Percentiles rank a stretch among this genome's conserved stretches.
phyloP scores from a whole-genome alignment of 1,139 yeast genomes.

The Protomyces lactucae-debilis region DNA sequence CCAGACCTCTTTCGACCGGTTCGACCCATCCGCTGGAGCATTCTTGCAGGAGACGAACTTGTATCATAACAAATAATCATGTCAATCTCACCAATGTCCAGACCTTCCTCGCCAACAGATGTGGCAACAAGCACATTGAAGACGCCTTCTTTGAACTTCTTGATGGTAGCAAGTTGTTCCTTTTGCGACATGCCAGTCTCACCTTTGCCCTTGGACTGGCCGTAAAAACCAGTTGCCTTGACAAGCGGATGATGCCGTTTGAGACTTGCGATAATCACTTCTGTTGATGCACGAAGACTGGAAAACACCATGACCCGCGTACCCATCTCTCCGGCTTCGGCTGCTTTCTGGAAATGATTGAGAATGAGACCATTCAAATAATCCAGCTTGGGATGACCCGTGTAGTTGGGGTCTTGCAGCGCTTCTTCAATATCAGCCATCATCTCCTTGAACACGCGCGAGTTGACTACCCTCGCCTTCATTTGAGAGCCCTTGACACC shows the following conservation, averaged over 20 bases:
- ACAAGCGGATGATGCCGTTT: constrained; percentile 47
- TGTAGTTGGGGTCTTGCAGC: constrained; percentile 43
- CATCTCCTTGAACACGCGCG: constrained; percentile 48
- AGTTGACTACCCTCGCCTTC: constrained; percentile 56
- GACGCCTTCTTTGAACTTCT: constrained; percentile 63
- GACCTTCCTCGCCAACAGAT: constrained; percentile 96
- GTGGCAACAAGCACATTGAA: constrained; percentile 87
- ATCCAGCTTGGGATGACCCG: constrained; percentile 71
- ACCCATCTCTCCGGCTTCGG: constrained; percentile 36
- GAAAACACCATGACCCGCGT: constrained; percentile 84
- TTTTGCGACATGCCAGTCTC: constrained; percentile 45
- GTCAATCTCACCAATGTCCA: constrained; percentile 97
- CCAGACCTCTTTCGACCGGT: constrained; percentile 96
- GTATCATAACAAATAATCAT: constrained; percentile 88
- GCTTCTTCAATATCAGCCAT: constrained; percentile 47
- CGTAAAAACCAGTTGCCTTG: constrained; percentile 83
- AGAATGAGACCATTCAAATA: constrained; percentile 29
- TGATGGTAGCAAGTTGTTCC: constrained; percentile 54
- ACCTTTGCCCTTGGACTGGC: constrained; percentile 51
- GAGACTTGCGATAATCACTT: constrained; percentile 71
- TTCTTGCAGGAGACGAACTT: constrained; percentile 87
- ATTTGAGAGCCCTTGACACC: constrained; percentile 49
- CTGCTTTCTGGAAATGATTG: constrained; percentile 30
- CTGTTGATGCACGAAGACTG: constrained; percentile 81
- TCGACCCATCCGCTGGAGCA: constrained; percentile 94